These are phyloP conservation scores for Annulohypoxylon bovei DNA, from an alignment of 495 filamentous ascomycete genomes.

Conservation along the genomic window DNA sequence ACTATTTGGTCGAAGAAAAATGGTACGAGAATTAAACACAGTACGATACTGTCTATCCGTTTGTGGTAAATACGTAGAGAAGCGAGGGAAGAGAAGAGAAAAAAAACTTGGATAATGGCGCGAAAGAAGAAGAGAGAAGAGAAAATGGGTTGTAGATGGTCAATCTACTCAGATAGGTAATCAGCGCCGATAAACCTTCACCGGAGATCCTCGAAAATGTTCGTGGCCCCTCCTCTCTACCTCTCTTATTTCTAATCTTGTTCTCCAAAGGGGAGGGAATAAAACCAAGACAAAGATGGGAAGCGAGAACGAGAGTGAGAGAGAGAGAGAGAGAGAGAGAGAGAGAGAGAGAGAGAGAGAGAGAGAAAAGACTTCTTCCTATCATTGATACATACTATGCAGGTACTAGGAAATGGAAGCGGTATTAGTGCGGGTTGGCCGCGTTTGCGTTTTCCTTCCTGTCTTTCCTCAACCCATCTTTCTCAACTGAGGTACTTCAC, in stretches of 20 bases:
- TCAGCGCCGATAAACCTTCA: constrained; percentile 37
- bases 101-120: constrained; percentile 16
- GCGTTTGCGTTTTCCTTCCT: constrained; percentile 29
- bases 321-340: constrained; percentile 29
- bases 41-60: constrained; percentile 24
- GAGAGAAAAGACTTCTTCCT: constrained; percentile 29
- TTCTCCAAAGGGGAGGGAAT: constrained; percentile 13
- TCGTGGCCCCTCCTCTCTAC: neutral
- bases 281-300: constrained; percentile 37
- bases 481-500: constrained; percentile 15
- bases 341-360: constrained; percentile 30
- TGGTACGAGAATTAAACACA: constrained; percentile 20
- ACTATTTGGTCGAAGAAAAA: constrained; percentile 6
- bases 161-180: constrained; percentile 35
- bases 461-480: constrained; percentile 8
- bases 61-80: constrained; percentile 4
- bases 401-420: constrained; percentile 33
- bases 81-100: neutral
- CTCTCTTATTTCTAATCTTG: neutral
- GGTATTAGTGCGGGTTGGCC: constrained; percentile 38
- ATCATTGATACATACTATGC: constrained; percentile 32
- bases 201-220: constrained; percentile 22
- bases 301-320: constrained; percentile 10
- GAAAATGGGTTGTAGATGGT: constrained; percentile 14
- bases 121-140: constrained; percentile 8